phyloP scores from a whole-genome alignment of 352 stramenopile genomes.

The Plasmopara viticola region DNA sequence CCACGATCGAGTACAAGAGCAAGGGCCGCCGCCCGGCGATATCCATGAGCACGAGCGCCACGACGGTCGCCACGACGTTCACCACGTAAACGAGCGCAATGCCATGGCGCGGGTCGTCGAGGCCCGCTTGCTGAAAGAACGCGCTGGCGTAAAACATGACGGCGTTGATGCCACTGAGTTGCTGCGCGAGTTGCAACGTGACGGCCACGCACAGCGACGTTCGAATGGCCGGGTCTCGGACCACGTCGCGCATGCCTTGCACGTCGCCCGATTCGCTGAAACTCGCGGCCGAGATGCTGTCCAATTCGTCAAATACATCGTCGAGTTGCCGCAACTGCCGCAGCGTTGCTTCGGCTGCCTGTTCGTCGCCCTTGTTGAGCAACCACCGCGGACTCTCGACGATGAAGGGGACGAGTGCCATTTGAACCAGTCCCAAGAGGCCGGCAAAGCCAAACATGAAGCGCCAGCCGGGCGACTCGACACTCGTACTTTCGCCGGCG shows the following conservation, averaged over 20 bases:
- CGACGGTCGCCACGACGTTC: constrained; percentile 62
- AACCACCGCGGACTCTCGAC: constrained; percentile 64
- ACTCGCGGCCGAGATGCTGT: constrained; percentile 58
- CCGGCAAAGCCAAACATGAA: constrained; percentile 62
- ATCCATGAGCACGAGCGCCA: constrained; percentile 70
- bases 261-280: constrained; percentile 46
- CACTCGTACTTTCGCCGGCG: constrained; percentile 35
- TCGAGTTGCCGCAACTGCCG: constrained; percentile 40
- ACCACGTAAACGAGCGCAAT: constrained; percentile 58
- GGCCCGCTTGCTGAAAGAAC: constrained; percentile 58
- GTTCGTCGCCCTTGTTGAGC: constrained; percentile 48
- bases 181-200: constrained; percentile 56
- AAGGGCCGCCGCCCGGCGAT: constrained; percentile 52
- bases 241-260: constrained; percentile 45
- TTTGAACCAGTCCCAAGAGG: constrained; percentile 42
- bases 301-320: constrained; percentile 61
- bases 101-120: constrained; percentile 52
- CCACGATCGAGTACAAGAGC: constrained; percentile 51
- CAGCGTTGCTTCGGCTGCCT: constrained; percentile 48
- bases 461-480: constrained; percentile 49
- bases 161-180: constrained; percentile 69
- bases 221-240: constrained; percentile 45
- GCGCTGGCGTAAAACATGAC: constrained; percentile 79
- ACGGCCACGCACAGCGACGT: constrained; percentile 55
- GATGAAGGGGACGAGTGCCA: constrained; percentile 43